These are phyloP conservation scores for Colletotrichum melonis DNA, from an alignment of 2,329 filamentous ascomycete species.

Conservation along the genomic window DNA sequence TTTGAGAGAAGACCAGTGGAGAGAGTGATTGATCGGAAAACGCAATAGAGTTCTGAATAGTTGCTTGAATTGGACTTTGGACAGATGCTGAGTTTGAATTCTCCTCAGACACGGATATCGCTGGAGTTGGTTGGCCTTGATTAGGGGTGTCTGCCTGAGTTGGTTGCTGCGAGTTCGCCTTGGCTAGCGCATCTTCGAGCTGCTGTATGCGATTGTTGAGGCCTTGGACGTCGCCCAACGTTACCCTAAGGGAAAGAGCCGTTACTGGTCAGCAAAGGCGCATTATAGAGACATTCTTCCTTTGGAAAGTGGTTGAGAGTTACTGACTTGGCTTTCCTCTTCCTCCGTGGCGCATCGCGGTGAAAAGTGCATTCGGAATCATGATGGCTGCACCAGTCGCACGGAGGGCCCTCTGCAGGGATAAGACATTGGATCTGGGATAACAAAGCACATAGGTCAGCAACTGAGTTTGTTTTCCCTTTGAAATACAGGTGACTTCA, in stretches of 20 bases:
- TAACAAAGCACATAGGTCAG: not conserved
- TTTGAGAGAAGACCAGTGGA: not conserved
- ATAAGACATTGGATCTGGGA: conserved; percentile 22
- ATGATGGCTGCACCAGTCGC: conserved; percentile 28
- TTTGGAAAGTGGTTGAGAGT: fast-evolving
- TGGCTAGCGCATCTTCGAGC: conserved; percentile 1
- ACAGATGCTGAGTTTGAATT: not conserved
- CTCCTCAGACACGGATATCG: not conserved
- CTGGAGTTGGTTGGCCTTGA: not conserved
- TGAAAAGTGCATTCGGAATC: conserved; percentile 6
- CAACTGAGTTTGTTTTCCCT: no score
- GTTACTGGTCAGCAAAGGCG: not conserved
- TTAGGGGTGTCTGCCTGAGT: not conserved
- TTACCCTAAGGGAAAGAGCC: not conserved
- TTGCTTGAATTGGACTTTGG: not conserved
- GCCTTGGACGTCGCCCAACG: not conserved
- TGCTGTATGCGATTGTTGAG: conserved; percentile 18
- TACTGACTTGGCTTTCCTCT: not conserved
- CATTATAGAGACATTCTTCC: fast-evolving
- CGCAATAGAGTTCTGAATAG: not conserved
- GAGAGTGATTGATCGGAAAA: not conserved
- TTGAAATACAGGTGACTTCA: fast-evolving
- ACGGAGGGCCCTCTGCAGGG: not conserved
- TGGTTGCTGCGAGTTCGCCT: not conserved
- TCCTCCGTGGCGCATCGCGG: not conserved